A percentile compares a stretch with the other conserved stretches of the same genome.
phyloP scores from a whole-genome alignment of 345 rosid species.

The Salix arbutifolia region DNA sequence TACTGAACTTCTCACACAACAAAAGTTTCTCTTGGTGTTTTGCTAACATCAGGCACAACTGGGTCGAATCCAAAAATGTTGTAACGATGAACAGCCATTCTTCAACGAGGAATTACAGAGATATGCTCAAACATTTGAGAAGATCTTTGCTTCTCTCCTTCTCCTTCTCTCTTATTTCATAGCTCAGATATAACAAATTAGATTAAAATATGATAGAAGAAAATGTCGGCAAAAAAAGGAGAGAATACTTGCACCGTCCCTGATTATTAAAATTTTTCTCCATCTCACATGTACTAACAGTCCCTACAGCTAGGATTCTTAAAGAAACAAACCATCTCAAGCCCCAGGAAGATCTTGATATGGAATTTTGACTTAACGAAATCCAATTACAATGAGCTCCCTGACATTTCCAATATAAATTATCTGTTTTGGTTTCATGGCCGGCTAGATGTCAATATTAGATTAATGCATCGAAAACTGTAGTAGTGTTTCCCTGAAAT shows the following conservation, averaged over 20 bases:
- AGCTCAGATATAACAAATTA: neutral
- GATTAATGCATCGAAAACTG: neutral
- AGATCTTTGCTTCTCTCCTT: neutral
- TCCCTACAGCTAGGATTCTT: constrained; percentile 19
- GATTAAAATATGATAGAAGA: neutral
- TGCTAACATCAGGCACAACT: neutral
- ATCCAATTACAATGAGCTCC: constrained; percentile 7
- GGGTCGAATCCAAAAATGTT: neutral
- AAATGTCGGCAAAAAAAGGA: neutral
- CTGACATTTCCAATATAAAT: neutral
- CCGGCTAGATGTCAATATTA: neutral
- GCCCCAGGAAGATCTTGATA: constrained; percentile 10
- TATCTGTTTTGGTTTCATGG: neutral
- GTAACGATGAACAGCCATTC: neutral
- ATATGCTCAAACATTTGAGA: neutral
- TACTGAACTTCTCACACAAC: neutral
- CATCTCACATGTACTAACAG: constrained; percentile 3
- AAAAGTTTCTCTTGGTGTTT: too few relatives aligned
- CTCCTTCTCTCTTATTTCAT: neutral
- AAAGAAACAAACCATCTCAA: constrained; percentile 16
- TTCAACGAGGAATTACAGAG: neutral
- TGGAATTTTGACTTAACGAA: constrained; percentile 5
- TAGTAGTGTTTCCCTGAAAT: constrained; percentile 1
- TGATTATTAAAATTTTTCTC: neutral
- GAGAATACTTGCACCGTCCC: neutral